Evolutionary conservation across 768 basidiomycete species (phyloP), one percentile per base, ranked within the genome.

Genomic region (Butyriboletus loyo): DNA sequence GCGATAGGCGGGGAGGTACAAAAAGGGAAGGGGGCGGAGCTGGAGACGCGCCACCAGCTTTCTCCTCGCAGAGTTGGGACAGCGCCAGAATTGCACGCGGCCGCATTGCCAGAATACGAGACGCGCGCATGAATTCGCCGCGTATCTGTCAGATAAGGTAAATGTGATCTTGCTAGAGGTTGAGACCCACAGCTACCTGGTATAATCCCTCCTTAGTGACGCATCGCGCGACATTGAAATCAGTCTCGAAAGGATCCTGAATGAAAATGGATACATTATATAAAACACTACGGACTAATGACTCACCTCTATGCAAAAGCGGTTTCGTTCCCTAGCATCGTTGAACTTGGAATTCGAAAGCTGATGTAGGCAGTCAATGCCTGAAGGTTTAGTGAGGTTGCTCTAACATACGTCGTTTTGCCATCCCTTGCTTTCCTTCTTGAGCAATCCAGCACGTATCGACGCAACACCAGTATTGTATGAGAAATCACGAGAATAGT

Each of bases 101-200:
- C 28, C 87, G 86, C 56, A 78, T 74, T 11, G 85, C 78, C 31
- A 99, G 76, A 51, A 98, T 90, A 50, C 93, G 80, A 22, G 87
- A 85, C 5, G 95, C 96, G 32, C 96, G 87, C 92, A 96, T 96
- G 69, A 99, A 96, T 73, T 98, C 96, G 9, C 96, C 95, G 14
- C 96, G 94, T 64, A 99, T 94, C 95, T 98, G 59, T 8, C 40
- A 28, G 4, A 8, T 17, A n/a, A 48, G 30, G n/a, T 61, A n/a
- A 48, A 35, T 15, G 21, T 13, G 30, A 25, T 19, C 34, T 35
- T 11, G n/a, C 24, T 10, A 5, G 5, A 34, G 25, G 31, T 34
- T 17, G 28, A 22, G 34, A 50, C 36, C 9, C 11, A 35, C 22
- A 28, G 39, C 62, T 64, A 95, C 95, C 37, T 91, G 92, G 64